These are phyloP conservation scores for Exophiala bonariae DNA, from an alignment of 2,329 filamentous ascomycete genomes.

Conservation along the genomic window DNA sequence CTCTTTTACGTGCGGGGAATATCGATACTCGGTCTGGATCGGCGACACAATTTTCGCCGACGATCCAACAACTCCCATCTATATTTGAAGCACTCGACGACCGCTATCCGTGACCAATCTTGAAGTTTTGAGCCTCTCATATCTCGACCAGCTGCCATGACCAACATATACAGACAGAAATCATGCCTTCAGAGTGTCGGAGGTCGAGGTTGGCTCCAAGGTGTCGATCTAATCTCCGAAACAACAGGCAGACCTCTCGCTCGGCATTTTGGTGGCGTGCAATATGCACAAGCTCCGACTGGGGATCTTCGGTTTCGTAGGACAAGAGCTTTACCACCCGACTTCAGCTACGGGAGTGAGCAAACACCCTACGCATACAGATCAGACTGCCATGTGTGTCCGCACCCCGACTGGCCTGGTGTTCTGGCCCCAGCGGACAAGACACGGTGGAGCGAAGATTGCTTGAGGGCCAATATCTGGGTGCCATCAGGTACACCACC, in stretches of 20 bases:
- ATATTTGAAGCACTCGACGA: no score
- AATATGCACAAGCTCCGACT: background rate
- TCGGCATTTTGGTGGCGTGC: constrained; percentile 1
- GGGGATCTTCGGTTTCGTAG: background rate
- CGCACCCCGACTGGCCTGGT: constrained; percentile 1
- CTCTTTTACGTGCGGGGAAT: no score
- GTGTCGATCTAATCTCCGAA: background rate
- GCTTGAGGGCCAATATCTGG: constrained; percentile 14
- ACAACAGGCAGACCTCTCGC: background rate
- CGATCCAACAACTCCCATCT: no score
- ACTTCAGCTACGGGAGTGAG: background rate
- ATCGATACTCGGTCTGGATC: no score
- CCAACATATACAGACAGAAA: no score
- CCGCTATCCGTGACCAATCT: no score
- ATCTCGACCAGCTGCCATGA: no score
- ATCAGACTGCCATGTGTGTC: background rate
- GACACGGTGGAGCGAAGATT: constrained; percentile 10
- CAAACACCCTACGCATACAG: background rate
- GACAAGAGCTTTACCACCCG: background rate
- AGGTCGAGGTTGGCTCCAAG: background rate
- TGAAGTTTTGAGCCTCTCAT: no score
- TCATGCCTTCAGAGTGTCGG: no score
- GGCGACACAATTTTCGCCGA: no score
- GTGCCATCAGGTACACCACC: constrained; percentile 7
- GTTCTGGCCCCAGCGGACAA: background rate